These are phyloP conservation scores for Moesziomyces aphidis DNA, from an alignment of 1,284 basidiomycete species.

Conservation along the genomic window DNA sequence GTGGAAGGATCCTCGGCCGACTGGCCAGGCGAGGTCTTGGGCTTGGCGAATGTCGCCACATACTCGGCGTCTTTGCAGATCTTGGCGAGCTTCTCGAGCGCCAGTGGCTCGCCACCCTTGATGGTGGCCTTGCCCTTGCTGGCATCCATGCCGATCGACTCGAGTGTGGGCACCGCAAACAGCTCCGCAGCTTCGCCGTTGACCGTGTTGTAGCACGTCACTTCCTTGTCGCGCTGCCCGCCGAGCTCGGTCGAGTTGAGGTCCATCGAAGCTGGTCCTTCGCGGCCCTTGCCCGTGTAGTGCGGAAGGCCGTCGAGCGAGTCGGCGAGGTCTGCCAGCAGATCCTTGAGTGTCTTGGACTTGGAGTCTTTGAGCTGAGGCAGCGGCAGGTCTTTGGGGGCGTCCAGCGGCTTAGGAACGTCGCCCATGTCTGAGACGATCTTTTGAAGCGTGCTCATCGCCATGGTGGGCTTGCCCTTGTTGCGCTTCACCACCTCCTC, in stretches of 20 bases:
- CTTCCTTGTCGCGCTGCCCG: slow-evolving; percentile 49
- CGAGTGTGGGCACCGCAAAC: slow-evolving; percentile 71
- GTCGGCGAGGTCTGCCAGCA: slow-evolving; percentile 37
- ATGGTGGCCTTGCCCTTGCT: slow-evolving; percentile 67
- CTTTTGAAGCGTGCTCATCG: slow-evolving; percentile 53
- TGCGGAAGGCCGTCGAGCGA: slow-evolving; percentile 51
- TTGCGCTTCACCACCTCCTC: slow-evolving; percentile 52
- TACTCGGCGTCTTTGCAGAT: slow-evolving; percentile 69
- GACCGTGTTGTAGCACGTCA: slow-evolving; percentile 68
- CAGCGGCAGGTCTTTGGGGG: slow-evolving; percentile 43
- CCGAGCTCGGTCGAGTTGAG: slow-evolving; percentile 53
- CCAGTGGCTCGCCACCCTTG: slow-evolving; percentile 71
- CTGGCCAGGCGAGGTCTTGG: slow-evolving; percentile 67
- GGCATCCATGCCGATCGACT: slow-evolving; percentile 70
- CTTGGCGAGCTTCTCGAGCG: slow-evolving; percentile 67
- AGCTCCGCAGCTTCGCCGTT: slow-evolving; percentile 68
- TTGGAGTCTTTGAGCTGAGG: slow-evolving; percentile 25
- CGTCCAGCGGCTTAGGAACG: slow-evolving; percentile 46
- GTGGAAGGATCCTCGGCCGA: slow-evolving; percentile 48
- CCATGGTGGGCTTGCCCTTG: slow-evolving; percentile 54
- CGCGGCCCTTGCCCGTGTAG: slow-evolving; percentile 46
- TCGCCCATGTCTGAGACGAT: slow-evolving; percentile 37
- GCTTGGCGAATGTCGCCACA: slow-evolving; percentile 72
- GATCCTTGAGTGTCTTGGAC: slow-evolving; percentile 19
- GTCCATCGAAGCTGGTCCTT: slow-evolving; percentile 40